Evolutionary conservation across 140 eudicot species (phyloP).

Genomic region (Flaveria floridana): DNA sequence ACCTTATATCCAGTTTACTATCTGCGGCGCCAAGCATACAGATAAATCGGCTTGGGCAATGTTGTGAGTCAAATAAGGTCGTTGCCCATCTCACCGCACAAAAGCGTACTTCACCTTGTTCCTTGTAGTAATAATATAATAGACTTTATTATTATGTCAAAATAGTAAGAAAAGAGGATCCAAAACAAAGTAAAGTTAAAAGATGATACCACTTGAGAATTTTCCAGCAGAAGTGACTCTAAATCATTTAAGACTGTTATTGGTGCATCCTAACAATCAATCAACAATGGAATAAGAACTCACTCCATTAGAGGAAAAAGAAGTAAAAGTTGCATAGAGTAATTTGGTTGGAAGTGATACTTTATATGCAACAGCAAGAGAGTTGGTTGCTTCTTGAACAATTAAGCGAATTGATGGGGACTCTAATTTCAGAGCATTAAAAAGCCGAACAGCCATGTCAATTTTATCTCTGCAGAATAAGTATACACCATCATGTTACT

Average conservation of each 20-base stretch:
- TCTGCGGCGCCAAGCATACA: constrained; percentile 96
- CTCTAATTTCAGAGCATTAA: constrained; percentile 81
- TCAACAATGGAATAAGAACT: constrained; percentile 26
- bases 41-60: constrained; percentile 88
- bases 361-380: constrained; percentile 87
- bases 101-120: constrained; percentile 94
- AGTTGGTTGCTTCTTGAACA: constrained; percentile 89
- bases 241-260: constrained; percentile 60
- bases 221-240: constrained; percentile 75
- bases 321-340: constrained; percentile 20
- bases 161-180: constrained; percentile 17
- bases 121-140: constrained; percentile 44
- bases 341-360: constrained; percentile 30
- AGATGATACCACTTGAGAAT: constrained; percentile 72
- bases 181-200: constrained; percentile 24
- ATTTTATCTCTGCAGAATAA: constrained; percentile 62
- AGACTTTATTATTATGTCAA: constrained; percentile 13
- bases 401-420: constrained; percentile 61
- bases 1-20: constrained; percentile 87
- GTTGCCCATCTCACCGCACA: constrained; percentile 98
- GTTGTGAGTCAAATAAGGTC: constrained; percentile 74
- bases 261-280: constrained; percentile 69
- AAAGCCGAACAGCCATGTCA: constrained; percentile 94
- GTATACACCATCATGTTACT: constrained; percentile 11
- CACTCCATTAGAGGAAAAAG: not conserved